phyloP scores from a whole-genome alignment of 2,329 filamentous ascomycete genomes.

The Ophiostoma tasmaniense region DNA sequence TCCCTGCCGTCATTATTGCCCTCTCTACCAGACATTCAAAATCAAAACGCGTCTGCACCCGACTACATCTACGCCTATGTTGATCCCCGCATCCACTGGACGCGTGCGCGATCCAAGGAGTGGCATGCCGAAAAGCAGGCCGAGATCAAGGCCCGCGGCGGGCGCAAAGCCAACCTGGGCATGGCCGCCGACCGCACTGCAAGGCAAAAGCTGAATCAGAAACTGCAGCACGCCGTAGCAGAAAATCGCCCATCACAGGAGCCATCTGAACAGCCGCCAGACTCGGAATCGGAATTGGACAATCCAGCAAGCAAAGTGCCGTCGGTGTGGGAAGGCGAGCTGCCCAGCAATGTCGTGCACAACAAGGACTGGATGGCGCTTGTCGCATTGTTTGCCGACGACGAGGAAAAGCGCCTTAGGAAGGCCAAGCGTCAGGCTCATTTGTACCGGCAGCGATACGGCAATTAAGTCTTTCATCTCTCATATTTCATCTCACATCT shows the following conservation, averaged over 20 bases:
- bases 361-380: conserved; percentile 16
- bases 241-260: neutral
- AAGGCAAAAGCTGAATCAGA: neutral
- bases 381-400: conserved; percentile 10
- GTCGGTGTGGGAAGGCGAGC: conserved; percentile 21
- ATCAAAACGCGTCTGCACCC: neutral
- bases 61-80: conserved; percentile 33
- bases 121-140: conserved; percentile 41
- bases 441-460: neutral
- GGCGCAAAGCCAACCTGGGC: conserved; percentile 44
- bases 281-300: neutral
- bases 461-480: neutral
- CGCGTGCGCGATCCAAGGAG: conserved; percentile 33
- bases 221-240: neutral
- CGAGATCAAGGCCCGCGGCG: conserved; percentile 42
- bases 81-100: conserved; percentile 44
- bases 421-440: neutral
- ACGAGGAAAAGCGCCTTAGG: conserved; percentile 6
- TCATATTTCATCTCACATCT: neutral
- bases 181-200: conserved; percentile 34
- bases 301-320: neutral
- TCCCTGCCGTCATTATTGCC: neutral
- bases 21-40: neutral
- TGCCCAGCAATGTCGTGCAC: conserved; percentile 9
- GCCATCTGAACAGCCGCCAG: neutral